Evolutionary conservation across 495 filamentous ascomycete species (phyloP).

Genomic region (Bryoglossum gracile): DNA sequence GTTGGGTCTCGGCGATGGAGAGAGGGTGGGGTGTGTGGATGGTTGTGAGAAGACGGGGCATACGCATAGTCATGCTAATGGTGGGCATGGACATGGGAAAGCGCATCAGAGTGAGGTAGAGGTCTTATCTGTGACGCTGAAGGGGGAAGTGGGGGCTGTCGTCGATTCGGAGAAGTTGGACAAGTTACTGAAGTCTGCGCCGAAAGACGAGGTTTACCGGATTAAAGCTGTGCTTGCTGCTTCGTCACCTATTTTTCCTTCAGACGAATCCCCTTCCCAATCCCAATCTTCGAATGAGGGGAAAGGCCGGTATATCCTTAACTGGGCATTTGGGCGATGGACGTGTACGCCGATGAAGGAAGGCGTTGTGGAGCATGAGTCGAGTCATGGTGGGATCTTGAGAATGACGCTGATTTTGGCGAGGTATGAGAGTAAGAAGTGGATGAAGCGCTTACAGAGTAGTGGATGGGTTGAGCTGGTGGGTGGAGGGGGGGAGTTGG

Average conservation of each 20-base stretch:
- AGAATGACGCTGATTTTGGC: conserved; percentile 83
- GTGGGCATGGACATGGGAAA: conserved; percentile 34
- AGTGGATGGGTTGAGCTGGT: conserved; percentile 50
- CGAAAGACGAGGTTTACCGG: conserved; percentile 88
- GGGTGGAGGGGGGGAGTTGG: conserved; percentile 29
- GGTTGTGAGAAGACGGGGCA: conserved; percentile 20
- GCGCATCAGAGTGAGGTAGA: conserved; percentile 82
- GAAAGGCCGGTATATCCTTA: conserved; percentile 66
- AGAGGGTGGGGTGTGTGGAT: neutral
- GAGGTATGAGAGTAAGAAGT: conserved; percentile 76
- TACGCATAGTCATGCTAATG: conserved; percentile 30
- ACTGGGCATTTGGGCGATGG: conserved; percentile 98
- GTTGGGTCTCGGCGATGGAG: conserved; percentile 31
- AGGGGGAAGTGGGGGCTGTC: conserved; percentile 28
- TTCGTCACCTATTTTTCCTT: conserved; percentile 47
- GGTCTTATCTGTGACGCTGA: conserved; percentile 69
- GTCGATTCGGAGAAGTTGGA: conserved; percentile 61
- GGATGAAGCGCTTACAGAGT: conserved; percentile 75
- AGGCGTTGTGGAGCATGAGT: conserved; percentile 39
- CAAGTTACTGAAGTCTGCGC: conserved; percentile 57
- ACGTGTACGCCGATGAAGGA: conserved; percentile 69
- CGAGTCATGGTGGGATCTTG: conserved; percentile 43
- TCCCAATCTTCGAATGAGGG: neutral
- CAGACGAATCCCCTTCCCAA: conserved; percentile 40
- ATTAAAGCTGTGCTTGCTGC: conserved; percentile 83